Percentiles rank a stretch among this genome's conserved stretches.
These are phyloP conservation scores for Seiridium unicorne DNA, from an alignment of 2,329 filamentous ascomycete species.

Conservation along the genomic window DNA sequence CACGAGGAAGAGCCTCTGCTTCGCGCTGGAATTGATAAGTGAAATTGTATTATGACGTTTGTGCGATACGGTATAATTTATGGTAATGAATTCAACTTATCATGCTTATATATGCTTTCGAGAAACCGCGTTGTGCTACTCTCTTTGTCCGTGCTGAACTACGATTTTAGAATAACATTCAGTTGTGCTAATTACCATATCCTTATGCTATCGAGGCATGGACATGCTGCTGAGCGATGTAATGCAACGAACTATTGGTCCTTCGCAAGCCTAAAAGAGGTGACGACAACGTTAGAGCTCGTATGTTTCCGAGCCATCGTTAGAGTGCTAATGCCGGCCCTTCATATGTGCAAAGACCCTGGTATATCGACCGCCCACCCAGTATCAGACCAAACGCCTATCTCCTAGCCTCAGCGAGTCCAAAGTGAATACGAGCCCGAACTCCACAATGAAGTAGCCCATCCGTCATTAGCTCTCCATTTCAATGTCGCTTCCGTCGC, in stretches of 20 bases:
- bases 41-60: no score
- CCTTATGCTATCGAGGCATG: no score
- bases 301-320: background rate
- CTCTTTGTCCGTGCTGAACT: no score
- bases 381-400: background rate
- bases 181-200: no score
- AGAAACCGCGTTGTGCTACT: no score
- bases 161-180: no score
- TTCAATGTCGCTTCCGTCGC: conserved; percentile 28
- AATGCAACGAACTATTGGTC: background rate
- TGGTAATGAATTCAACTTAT: no score
- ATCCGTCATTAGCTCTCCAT: conserved; percentile 16
- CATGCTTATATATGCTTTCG: no score
- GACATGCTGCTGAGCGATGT: background rate
- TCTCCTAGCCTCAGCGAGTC: background rate
- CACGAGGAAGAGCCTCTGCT: no score
- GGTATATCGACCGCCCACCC: background rate
- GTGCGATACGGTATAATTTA: no score
- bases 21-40: no score
- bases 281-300: background rate
- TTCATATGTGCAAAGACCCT: background rate
- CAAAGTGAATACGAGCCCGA: no score
- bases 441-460: background rate
- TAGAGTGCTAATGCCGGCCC: background rate
- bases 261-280: background rate